Conservation (phyloP, 305 asterid species). For the Ruellia speciosa region DNA sequence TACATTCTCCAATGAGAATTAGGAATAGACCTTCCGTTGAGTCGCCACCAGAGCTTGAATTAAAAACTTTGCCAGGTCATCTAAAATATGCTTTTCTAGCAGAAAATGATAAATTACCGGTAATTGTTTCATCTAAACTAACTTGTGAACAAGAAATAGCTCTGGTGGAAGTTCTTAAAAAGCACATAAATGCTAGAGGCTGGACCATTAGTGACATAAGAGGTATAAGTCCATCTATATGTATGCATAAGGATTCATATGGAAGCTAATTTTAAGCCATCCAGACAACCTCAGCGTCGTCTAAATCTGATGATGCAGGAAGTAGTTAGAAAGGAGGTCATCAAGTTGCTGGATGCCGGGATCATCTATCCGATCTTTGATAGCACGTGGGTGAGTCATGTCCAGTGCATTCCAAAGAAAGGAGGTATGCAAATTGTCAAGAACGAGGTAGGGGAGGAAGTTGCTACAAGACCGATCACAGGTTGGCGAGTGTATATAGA, state of each 20-base stretch:
- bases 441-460: neutral
- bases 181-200: neutral
- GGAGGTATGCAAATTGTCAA: too few species aligned
- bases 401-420: neutral
- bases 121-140: too few species aligned
- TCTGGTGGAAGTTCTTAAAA: neutral
- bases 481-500: neutral
- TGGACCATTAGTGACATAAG: neutral
- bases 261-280: neutral
- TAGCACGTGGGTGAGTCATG: neutral
- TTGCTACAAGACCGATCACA: neutral
- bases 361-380: slow-evolving; percentile 1
- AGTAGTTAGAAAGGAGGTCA: neutral
- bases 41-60: neutral
- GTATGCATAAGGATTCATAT: neutral
- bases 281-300: neutral
- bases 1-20: too few species aligned
- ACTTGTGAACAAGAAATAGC: neutral
- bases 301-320: neutral
- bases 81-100: too few species aligned
- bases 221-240: neutral
- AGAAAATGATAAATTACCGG: too few species aligned
- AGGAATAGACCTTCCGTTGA: neutral
- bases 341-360: neutral
- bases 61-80: too few species aligned